Base-by-base conservation (phyloP, 2,329 filamentous ascomycete species). In the Claviceps citrina region DNA sequence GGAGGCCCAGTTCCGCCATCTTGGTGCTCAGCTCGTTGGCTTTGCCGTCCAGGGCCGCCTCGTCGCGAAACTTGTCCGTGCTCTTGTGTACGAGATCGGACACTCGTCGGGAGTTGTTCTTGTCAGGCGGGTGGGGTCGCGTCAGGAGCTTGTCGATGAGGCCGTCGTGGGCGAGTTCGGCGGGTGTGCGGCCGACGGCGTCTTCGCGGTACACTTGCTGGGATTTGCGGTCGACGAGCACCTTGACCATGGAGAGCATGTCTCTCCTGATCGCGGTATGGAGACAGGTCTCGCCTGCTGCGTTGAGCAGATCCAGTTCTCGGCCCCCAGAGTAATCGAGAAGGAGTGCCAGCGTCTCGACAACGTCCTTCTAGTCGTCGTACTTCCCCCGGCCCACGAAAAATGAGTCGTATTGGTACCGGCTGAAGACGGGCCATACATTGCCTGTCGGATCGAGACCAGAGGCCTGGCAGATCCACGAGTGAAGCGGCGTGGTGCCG, bases 131-230 rank as follows among this genome's bases (percentile, higher is more conserved):
- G 1, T 46, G 24, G 7, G 52, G 55, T 15, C 47, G 46, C 25
- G 37, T 43, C 36, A n/a, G 67, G 56, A 32, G 57, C 57, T 7
- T 53, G 49, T 7, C 60, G 56, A 71, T 59, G 44, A 68, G 67
- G 1, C 58, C 55, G 39, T 81, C 76, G 38, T 72, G 63, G 0
- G 78, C 74, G 36, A 83, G 59, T 49, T 91, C 83, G 22, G 70
- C 66, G 0, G 84, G 79, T 0, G 83, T 91, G 13, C 73, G 69
- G 2, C 84, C 84, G 0, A 81, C 81, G 0, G 81, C 74, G 48
- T 87, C 87, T 54, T 91, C 84, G 18, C 77, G 71, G 48, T 73
- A 68, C 0, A 85, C 60, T 2, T 86, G 63, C 20, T 66, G 64
- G 0, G 78, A 72, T 15, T 71, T 65, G 47, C 62, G 62, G 8